These are phyloP conservation scores for Colletotrichum sp. DNA, from an alignment of 2,329 filamentous ascomycete genomes.

Conservation along the genomic window DNA sequence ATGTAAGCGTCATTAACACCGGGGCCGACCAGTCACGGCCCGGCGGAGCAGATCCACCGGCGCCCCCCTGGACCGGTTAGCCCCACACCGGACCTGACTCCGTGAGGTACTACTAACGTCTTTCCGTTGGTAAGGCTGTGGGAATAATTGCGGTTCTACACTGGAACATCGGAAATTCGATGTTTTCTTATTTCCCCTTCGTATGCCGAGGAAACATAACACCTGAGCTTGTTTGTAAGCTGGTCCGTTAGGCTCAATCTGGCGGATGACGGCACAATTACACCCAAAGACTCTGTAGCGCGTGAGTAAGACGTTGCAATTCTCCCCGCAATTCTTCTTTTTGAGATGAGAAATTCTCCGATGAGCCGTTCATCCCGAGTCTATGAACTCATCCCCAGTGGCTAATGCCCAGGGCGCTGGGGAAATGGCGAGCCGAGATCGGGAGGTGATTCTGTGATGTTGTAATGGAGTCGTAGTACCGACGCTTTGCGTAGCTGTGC, in stretches of 20 bases:
- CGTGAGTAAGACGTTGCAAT: background rate
- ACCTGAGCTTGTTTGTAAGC: background rate
- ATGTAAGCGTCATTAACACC: constrained; percentile 14
- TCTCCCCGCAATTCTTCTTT: too few species aligned
- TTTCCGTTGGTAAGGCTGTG: background rate
- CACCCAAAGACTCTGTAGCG: constrained; percentile 1
- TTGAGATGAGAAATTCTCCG: background rate
- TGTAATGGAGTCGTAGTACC: background rate
- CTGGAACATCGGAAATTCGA: background rate
- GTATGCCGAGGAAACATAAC: background rate
- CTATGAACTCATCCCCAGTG: background rate
- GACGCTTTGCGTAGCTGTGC: background rate
- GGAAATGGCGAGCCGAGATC: background rate
- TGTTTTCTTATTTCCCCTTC: background rate
- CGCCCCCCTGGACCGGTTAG: background rate
- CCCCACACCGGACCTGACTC: background rate
- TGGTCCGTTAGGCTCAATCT: background rate
- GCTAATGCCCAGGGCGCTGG: background rate
- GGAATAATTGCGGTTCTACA: background rate
- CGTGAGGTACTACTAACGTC: constrained; percentile 7
- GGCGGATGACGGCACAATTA: constrained; percentile 17
- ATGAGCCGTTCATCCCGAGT: constrained; percentile 3
- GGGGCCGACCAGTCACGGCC: background rate
- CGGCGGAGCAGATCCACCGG: background rate
- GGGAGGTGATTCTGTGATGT: background rate